Conservation (phyloP, 108 stramenopile species). For the Cyclotella atomus region DNA sequence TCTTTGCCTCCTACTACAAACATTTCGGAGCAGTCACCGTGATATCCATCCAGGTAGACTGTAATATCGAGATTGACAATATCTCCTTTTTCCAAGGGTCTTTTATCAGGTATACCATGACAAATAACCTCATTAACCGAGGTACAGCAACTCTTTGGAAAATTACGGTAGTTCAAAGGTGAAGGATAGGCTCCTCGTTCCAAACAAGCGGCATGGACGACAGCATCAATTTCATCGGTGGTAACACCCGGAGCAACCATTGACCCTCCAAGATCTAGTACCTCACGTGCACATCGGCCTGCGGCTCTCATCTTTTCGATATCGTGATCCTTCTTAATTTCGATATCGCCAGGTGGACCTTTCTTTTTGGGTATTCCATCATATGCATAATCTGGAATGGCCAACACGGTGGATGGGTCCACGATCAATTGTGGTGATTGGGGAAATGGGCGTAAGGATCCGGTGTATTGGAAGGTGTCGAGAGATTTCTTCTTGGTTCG, state of each 20-base stretch:
- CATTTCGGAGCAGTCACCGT: constrained; percentile 99
- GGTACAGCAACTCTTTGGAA: constrained; percentile 98
- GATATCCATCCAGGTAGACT: constrained; percentile 90
- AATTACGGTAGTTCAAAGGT: constrained; percentile 97
- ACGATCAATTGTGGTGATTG: constrained; percentile 74
- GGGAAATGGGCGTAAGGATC: constrained; percentile 68
- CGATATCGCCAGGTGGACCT: constrained; percentile 47
- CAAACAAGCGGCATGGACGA: constrained; percentile 86
- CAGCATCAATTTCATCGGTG: constrained; percentile 93
- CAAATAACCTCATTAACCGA: constrained; percentile 99
- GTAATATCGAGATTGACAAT: constrained; percentile 97
- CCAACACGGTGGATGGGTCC: constrained; percentile 44
- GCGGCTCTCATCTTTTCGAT: constrained; percentile 93
- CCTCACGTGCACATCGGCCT: constrained; percentile 86
- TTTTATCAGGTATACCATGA: constrained; percentile 98
- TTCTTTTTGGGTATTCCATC: constrained; percentile 73
- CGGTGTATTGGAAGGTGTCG: constrained; percentile 78
- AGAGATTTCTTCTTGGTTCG: not conserved
- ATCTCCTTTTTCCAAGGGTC: constrained; percentile 88
- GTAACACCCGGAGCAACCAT: constrained; percentile 85
- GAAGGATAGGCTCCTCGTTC: constrained; percentile 76
- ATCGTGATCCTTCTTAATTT: constrained; percentile 87
- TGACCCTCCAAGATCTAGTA: constrained; percentile 91
- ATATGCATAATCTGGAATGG: constrained; percentile 79
- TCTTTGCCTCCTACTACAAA: constrained; percentile 90